These are phyloP conservation scores for Didymella lethalis DNA, from an alignment of 2,329 filamentous ascomycete genomes.

Conservation along the genomic window DNA sequence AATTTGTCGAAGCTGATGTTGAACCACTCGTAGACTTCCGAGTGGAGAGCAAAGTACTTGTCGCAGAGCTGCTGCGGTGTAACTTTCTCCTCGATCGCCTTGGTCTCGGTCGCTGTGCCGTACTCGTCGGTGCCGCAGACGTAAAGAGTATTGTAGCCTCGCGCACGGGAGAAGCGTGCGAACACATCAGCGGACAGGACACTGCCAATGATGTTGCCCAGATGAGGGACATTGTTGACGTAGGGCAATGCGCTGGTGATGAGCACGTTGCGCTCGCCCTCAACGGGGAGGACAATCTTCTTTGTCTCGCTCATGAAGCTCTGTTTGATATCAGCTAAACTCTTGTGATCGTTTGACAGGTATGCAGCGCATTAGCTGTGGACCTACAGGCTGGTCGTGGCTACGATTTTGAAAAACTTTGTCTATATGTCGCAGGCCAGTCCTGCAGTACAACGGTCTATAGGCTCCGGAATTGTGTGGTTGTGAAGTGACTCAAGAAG, in stretches of 20 bases:
- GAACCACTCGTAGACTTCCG: conserved; percentile 95
- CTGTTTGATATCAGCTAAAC: conserved; percentile 10
- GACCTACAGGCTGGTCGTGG: conserved; percentile 1
- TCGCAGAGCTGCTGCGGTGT: conserved; percentile 85
- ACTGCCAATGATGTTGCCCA: conserved; percentile 61
- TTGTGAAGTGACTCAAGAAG: conserved; percentile 38
- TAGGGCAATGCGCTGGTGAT: conserved; percentile 93
- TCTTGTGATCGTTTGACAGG: background rate
- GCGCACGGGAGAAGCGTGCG: conserved; percentile 75
- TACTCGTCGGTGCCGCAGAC: conserved; percentile 94
- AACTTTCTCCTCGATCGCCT: conserved; percentile 86
- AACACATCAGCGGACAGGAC: conserved; percentile 90
- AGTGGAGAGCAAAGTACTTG: conserved; percentile 91
- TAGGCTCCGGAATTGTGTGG: background rate
- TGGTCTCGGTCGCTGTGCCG: conserved; percentile 94
- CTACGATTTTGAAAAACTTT: background rate
- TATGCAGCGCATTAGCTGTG: background rate
- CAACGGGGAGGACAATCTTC: conserved; percentile 57
- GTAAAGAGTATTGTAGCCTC: conserved; percentile 80
- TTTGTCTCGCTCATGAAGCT: conserved; percentile 43
- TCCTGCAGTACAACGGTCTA: conserved; percentile 12
- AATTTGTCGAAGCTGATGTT: conserved; percentile 94
- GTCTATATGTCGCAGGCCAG: conserved; percentile 1
- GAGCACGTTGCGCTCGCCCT: conserved; percentile 80
- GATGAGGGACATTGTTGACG: conserved; percentile 76